Conservation (phyloP, 495 filamentous ascomycete genomes). For the Neurospora sp. region DNA sequence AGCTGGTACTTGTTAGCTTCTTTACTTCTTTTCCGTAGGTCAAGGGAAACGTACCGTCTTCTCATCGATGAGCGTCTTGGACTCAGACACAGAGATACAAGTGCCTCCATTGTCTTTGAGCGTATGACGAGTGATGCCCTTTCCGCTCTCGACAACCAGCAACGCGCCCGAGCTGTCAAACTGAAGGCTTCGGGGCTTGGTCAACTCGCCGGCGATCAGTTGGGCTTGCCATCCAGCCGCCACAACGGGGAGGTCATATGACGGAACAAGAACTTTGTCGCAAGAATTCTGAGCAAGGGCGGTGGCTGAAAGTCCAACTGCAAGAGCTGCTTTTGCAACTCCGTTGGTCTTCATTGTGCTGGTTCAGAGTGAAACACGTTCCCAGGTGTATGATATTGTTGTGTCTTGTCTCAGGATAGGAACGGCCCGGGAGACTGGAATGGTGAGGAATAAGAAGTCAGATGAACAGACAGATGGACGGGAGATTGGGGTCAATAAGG, state of each 20-base stretch:
- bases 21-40: background rate
- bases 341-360: constrained; percentile 11
- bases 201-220: constrained; percentile 43
- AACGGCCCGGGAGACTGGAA: background rate
- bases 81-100: constrained; percentile 35
- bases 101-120: constrained; percentile 41
- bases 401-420: background rate
- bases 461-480: background rate
- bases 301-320: constrained; percentile 10
- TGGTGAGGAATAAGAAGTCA: background rate
- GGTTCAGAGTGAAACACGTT: background rate
- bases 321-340: constrained; percentile 4
- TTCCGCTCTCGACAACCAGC: constrained; percentile 44
- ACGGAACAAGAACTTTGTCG: constrained; percentile 16
- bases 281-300: constrained; percentile 16
- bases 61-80: constrained; percentile 27
- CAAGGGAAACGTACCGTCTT: constrained; percentile 24
- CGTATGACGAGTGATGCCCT: constrained; percentile 40
- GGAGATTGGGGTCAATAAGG: background rate
- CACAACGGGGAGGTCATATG: constrained; percentile 43
- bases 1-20: constrained; percentile 25
- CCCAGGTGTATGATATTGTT: background rate
- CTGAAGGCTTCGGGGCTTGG: constrained; percentile 44
- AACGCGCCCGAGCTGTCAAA: constrained; percentile 49
- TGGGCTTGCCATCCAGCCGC: constrained; percentile 45